Base-by-base conservation (phyloP, 495 filamentous ascomycete species). In the Hyaloscypha variabilis region DNA sequence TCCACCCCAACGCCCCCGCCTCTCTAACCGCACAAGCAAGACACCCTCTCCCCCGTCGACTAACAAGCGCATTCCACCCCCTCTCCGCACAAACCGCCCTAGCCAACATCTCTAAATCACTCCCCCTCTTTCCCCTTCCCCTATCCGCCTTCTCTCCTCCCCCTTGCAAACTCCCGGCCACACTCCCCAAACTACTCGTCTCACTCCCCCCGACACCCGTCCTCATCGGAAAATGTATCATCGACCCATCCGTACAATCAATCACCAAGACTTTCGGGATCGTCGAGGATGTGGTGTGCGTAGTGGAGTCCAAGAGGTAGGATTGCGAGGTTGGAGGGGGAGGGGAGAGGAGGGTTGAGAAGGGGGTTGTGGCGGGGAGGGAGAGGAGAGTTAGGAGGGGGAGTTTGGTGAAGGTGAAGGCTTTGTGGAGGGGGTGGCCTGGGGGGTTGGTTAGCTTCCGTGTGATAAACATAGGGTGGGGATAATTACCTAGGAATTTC, bases 1-100 rank as follows among this genome's bases (percentile, higher is more conserved):
- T 83, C 76, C 88, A 85, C 8, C 85, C 85, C 54, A 91, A 68
- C 8, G 89, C 90, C 13, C 82, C 83, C 0, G 88, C 89, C 75
- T 93, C 89, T 26, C 90, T 79, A 29, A 93, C 82, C 67, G 88
- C 87, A 70, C 90, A 91, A 10, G 82, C 80, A 39, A 91, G 67
- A 71, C 90, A 92, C 0, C 83, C 86, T 67, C 86, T 79, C 56
- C 86, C 83, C 52, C 80, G 80, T 30, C 89, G 77, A 57, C 87
- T 88, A 64, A 93, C 84, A 56, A 93, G 67, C 19, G 88, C 89
- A 72, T 91, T 85, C 75, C 83, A 83, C 3, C 89, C 90, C 65
- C 81, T 84, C 64, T 89, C 83, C 2, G 89, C 85, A 69, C 90
- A 93, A 74, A 90, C 82, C 2, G 89, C 88, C 30, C 89, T 79